phyloP scores from a whole-genome alignment of 2,329 filamentous ascomycete genomes.

The Chrysoporthe puriensis region DNA sequence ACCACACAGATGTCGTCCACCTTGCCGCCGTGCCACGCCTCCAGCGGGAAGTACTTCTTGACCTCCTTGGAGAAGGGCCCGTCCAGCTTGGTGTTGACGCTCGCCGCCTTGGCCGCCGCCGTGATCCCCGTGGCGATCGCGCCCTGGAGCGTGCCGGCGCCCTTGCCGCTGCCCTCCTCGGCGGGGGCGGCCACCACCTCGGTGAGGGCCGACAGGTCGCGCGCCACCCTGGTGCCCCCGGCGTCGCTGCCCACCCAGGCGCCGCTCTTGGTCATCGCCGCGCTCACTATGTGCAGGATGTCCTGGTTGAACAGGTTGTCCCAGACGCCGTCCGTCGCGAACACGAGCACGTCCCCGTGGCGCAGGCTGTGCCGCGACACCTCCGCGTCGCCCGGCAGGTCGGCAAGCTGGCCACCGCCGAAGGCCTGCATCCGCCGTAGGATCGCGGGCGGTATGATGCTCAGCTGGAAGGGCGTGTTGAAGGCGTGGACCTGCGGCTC shows the following conservation, averaged over 20 bases:
- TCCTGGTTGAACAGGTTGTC: slow-evolving; percentile 95
- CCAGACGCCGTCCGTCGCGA: slow-evolving; percentile 94
- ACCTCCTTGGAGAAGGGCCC: slow-evolving; percentile 96
- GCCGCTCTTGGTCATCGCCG: slow-evolving; percentile 71
- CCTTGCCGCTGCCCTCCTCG: slow-evolving; percentile 33
- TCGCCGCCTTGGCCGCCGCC: slow-evolving; percentile 81
- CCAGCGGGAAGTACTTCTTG: slow-evolving; percentile 81
- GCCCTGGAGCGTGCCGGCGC: slow-evolving; percentile 67
- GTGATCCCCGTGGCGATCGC: slow-evolving; percentile 79
- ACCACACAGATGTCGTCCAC: slow-evolving; percentile 94
- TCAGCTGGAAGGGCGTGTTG: slow-evolving; percentile 96
- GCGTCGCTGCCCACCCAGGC: slow-evolving; percentile 72
- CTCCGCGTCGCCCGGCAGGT: slow-evolving; percentile 82
- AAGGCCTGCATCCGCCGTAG: slow-evolving; percentile 81
- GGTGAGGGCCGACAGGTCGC: slow-evolving; percentile 60
- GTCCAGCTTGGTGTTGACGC: slow-evolving; percentile 78
- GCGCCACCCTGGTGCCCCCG: slow-evolving; percentile 63
- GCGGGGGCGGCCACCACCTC: slow-evolving; percentile 37
- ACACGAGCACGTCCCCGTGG: slow-evolving; percentile 90
- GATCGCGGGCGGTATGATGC: slow-evolving; percentile 80
- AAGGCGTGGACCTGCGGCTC: slow-evolving; percentile 93
- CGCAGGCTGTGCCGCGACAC: slow-evolving; percentile 75
- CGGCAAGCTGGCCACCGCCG: slow-evolving; percentile 78
- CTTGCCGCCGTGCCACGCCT: slow-evolving; percentile 90
- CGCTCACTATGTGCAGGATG: slow-evolving; percentile 77